Evolutionary conservation across 1,139 yeast genomes (phyloP).

Genomic region (Wickerhamomyces sp.): DNA sequence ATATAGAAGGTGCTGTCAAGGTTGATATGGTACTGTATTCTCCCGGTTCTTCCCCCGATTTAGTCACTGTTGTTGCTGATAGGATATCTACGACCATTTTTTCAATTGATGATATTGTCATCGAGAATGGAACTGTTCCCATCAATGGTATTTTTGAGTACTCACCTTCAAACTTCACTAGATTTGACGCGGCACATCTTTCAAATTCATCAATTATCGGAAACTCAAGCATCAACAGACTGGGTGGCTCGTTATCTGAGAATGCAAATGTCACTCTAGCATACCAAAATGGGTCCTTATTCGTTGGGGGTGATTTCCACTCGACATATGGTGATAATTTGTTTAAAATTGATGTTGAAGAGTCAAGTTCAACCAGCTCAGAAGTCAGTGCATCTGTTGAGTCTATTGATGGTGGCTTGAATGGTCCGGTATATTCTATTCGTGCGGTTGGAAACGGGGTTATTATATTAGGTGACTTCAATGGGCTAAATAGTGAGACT

Average conservation of each 20-base stretch:
- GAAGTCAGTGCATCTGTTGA: constrained; percentile 15
- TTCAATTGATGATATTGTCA: constrained; percentile 41
- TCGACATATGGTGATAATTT: constrained; percentile 34
- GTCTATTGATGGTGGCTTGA: constrained; percentile 32
- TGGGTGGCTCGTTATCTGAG: constrained; percentile 46
- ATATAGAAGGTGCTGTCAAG: constrained; percentile 53
- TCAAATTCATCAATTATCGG: constrained; percentile 47
- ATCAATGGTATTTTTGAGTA: constrained; percentile 82
- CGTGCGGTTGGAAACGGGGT: constrained; percentile 25
- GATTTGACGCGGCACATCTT: constrained; percentile 28
- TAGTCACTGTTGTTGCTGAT: constrained; percentile 64
- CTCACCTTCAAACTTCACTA: constrained; percentile 62
- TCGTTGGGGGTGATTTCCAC: constrained; percentile 47
- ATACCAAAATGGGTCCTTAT: constrained; percentile 27
- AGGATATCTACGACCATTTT: constrained; percentile 54
- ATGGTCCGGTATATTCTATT: constrained; percentile 32
- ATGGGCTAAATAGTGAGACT: constrained; percentile 25
- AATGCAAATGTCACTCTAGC: constrained; percentile 38
- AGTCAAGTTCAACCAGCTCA: constrained; percentile 4
- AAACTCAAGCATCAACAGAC: constrained; percentile 60
- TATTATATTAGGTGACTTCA: constrained; percentile 35
- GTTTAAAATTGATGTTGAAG: constrained; percentile 24
- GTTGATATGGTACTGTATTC: constrained; percentile 42
- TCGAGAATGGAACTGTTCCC: constrained; percentile 30
- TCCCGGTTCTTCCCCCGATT: constrained; percentile 26